Conservation (phyloP, 768 basidiomycete genomes). For the Russula sp. region DNA sequence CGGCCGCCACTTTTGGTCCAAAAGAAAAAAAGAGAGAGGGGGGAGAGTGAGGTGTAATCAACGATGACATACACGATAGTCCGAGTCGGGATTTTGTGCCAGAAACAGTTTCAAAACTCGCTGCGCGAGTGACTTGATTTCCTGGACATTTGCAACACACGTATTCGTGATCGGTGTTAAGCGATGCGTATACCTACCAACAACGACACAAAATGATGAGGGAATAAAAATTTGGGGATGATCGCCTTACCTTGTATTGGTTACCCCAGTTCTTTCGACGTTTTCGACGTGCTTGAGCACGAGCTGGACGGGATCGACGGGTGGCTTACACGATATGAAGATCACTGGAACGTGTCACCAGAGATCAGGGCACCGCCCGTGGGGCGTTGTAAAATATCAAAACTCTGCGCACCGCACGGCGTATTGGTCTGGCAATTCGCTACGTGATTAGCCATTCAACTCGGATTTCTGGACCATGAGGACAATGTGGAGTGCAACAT, state of each 20-base stretch:
- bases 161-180: conserved; percentile 67
- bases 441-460: conserved; percentile 34
- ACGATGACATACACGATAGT: conserved; percentile 46
- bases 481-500: conserved; percentile 29
- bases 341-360: conserved; percentile 47
- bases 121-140: conserved; percentile 62
- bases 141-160: conserved; percentile 64
- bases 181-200: conserved; percentile 60
- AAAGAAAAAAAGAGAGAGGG: no score
- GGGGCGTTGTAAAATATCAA: neutral
- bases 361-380: conserved; percentile 10
- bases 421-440: conserved; percentile 79
- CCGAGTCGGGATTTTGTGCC: conserved; percentile 42
- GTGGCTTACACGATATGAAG: conserved; percentile 76
- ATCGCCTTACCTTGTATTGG: conserved; percentile 56
- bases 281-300: conserved; percentile 61
- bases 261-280: conserved; percentile 58
- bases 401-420: conserved; percentile 57
- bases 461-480: conserved; percentile 1
- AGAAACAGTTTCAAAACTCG: conserved; percentile 55
- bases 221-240: neutral
- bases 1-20: neutral
- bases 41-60: no score
- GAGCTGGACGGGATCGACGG: conserved; percentile 72
- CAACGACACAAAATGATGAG: no score